Base-by-base conservation (phyloP, 768 basidiomycete species). In the Lentinula boryana region DNA sequence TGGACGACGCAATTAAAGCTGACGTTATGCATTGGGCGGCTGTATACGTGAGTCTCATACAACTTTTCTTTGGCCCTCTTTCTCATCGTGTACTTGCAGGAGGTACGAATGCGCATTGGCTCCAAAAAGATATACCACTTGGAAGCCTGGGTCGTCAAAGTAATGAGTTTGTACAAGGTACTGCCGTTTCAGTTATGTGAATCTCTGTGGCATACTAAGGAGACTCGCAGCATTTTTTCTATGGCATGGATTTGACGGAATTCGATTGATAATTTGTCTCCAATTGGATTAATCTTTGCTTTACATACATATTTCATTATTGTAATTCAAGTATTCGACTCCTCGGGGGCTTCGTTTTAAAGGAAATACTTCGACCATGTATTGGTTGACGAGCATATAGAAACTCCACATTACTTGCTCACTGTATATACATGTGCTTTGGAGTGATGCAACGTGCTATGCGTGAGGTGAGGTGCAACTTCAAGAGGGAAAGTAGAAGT, bases 1-100 rank as follows among this genome's bases (percentile, higher is more conserved):
- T 96, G 4, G 95, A 98, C 71, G 95, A 98, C 70, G 80, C 80
- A 55, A 70, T 99, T 60, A 97, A 95, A 74, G 85, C 89, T 0
- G 94, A 98, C 66, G 87, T 98, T 66, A 91, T 98, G 80, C 94
- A 97, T 69, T 98, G 95, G 95, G 93, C 96, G 3, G 94, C 97
- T 23, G 89, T 96, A 70, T 98, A 98, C 71, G 94, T 94, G 68
- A 63, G 91, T 75, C 23, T 56, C 41, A 18, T 53, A 44, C 16
- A 23, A 44, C 56, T 38, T 50, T 60, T 55, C 16, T 16, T 21
- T 44, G 55, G 27, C 27, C 49, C 23, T 36, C 4, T 18, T 32
- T 18, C 53, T n/a, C 21, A 8, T 60, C 7, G 27, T n/a, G 53
- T 54, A 23, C 4, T 36, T 63, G 31, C 66, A 97, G 93, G 95